Evolutionary conservation across 176 grass and related monocot genomes (phyloP), one percentile per base, ranked within the genome.

Genomic region (Canna indica): DNA sequence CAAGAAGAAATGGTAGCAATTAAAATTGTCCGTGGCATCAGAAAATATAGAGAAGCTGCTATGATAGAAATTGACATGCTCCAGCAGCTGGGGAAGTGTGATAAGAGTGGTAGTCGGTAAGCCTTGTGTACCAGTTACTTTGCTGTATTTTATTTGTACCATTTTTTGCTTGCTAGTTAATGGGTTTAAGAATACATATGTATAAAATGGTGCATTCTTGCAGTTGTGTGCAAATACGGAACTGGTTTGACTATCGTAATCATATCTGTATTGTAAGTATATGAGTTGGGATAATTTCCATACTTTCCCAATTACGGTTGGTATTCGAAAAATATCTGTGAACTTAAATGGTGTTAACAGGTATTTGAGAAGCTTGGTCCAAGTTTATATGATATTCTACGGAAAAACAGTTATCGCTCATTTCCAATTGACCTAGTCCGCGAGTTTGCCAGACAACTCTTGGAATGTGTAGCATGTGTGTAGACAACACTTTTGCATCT

Each of bases 251-350:
- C 79, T 91, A 91, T 87, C 82, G 79, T 87, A 91, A 87, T 76
- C 88, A 91, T 91, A 87, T 91, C 50, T 91, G 88, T 91, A 91
- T 91, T 81, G 85, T 85, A 91, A 91, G 88, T 91, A 85, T 85
- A 83, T 78, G 70, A 77, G 81, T 79, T 79, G 76, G 42, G 62
- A 41, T 68, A 48, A 56, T 68, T 77, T 68, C 31, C 34, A 63
- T 36, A n/a, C 15, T 68, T 58, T 77, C 75, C 25, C 33, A 68
- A 68, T 29, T 68, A 41, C 32, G 32, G 17, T 57, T 75, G 73
- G 75, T 46, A 48, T 10, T 52, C 53, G 28, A 81, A 67, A 70
- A 83, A 82, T 56, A 62, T 87, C 79, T 67, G 76, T 84, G 69
- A 82, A 91, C 81, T 77, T 82, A 67, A 74, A 87, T 91, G 74